Percentiles rank a stretch among this genome's conserved stretches.
Evolutionary conservation across 2,329 filamentous ascomycete species (phyloP).

Genomic region (Zelopaecilomyces penicillatus): DNA sequence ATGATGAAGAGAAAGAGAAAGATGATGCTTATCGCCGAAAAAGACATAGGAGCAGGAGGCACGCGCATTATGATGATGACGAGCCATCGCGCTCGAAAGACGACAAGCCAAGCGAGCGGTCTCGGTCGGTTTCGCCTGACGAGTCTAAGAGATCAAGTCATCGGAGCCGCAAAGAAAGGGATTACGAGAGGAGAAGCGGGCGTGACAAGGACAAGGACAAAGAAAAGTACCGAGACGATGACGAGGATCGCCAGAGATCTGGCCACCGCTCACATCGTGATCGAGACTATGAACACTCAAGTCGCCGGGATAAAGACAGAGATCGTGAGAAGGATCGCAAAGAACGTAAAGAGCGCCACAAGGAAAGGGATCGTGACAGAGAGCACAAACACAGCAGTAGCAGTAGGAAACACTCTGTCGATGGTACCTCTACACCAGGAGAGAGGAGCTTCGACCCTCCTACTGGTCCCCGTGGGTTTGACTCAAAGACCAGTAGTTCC

Average conservation of each 20-base stretch:
- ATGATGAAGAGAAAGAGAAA: conserved; percentile 41
- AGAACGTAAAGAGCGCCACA: conserved; percentile 28
- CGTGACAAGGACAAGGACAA: conserved; percentile 36
- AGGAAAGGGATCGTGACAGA: conserved; percentile 27
- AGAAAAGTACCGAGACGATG: conserved; percentile 36
- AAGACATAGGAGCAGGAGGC: conserved; percentile 36
- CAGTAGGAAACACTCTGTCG: conserved; percentile 24
- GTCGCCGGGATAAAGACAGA: conserved; percentile 27
- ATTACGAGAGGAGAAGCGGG: conserved; percentile 33
- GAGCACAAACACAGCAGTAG: conserved; percentile 25
- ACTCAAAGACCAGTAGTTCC: conserved; percentile 28
- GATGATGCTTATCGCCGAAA: conserved; percentile 42
- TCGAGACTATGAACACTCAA: conserved; percentile 26
- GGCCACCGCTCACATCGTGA: conserved; percentile 36
- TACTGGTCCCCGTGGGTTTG: conserved; percentile 30
- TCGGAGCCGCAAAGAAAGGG: conserved; percentile 52
- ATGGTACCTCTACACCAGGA: conserved; percentile 19
- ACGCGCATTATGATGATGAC: conserved; percentile 34
- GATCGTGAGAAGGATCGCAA: conserved; percentile 30
- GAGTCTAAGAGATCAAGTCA: conserved; percentile 48
- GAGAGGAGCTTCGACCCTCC: conserved; percentile 35
- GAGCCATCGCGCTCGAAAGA: conserved; percentile 30
- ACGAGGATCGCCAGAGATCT: conserved; percentile 34
- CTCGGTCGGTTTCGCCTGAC: conserved; percentile 57
- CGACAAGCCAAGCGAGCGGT: conserved; percentile 43